Base-by-base conservation (phyloP, 1,284 basidiomycete species). In the Amylostereum areolatum region DNA sequence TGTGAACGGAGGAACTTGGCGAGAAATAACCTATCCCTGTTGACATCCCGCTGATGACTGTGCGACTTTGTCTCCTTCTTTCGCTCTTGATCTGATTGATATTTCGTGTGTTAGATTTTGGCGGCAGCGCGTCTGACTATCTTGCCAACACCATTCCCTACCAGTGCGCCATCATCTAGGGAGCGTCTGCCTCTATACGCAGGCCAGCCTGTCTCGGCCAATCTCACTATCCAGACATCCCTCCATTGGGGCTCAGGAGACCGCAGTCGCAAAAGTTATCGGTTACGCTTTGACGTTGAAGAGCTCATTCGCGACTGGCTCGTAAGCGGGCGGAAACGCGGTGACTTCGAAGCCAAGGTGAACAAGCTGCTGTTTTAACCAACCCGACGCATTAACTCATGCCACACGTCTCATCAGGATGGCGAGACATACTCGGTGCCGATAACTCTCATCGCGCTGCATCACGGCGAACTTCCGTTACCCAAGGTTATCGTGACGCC, bases 261-360 rank as follows among this genome's bases (percentile, higher is more conserved):
- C 24, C 72, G 73, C 35, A 68, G 69, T 46, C 66, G 70, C 45
- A 66, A 65, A 30, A 64, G 66, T 41, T 83, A 83, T 59, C 60
- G 66, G 33, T 76, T 93, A 66, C 74, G 80, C 30, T 93, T 86
- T 58, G 85, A 91, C 53, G 71, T 93, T 7, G 82, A 88, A 53
- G 86, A 90, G 55, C 74, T 80, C 64, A 73, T 81, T 10, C 78
- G 76, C 44, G 89, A 91, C 56, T 93, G 90, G 90, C 70, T 92
- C 2, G 78, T 93, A 10, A 88, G 86, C 54, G 90, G 91, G 8
- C 74, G 76, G 39, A 90, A 89, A 63, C 77, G 82, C 45, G 91
- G 89, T 1, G 84, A 89, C 56, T 91, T 90, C 57, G 55, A 73
- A 28, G 88, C 85, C 8, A 75, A 68, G 65, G 88, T 86, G 57